Evolutionary conservation across 306 rosid genomes (phyloP).

Genomic region (Sicyos edulis): DNA sequence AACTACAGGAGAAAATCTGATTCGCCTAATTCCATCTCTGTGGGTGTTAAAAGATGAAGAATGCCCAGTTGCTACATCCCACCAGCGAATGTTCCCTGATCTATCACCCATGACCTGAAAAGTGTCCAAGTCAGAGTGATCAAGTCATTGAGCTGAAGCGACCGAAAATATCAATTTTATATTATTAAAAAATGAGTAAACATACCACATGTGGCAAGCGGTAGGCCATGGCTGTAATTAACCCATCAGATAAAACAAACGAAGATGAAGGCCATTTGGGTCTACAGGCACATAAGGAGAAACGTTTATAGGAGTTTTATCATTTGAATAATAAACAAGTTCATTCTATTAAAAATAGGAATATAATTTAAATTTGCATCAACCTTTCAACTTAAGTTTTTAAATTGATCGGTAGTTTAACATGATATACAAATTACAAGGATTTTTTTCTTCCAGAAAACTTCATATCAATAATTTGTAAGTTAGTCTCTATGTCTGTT

Average conservation of each 20-base stretch:
- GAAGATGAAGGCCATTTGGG: constrained; percentile 98
- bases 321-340: background rate
- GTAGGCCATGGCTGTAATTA: constrained; percentile 95
- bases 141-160: background rate
- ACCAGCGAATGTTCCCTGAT: constrained; percentile 88
- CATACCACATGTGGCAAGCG: constrained; percentile 95
- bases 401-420: no score
- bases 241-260: constrained; percentile 77
- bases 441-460: background rate
- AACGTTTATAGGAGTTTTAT: constrained; percentile 29
- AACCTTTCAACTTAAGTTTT: no score
- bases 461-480: background rate
- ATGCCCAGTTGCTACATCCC: constrained; percentile 92
- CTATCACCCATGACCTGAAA: constrained; percentile 98
- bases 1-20: constrained; percentile 84
- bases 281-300: constrained; percentile 40
- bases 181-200: constrained; percentile 5
- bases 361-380: no score
- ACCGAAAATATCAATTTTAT: background rate
- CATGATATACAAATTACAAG: background rate
- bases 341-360: background rate
- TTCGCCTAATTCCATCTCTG: constrained; percentile 86
- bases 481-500: no score
- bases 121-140: constrained; percentile 23
- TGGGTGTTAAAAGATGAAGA: constrained; percentile 93